Base-by-base conservation (phyloP, 164 flowering plant species). In the Berberis thunbergii region DNA sequence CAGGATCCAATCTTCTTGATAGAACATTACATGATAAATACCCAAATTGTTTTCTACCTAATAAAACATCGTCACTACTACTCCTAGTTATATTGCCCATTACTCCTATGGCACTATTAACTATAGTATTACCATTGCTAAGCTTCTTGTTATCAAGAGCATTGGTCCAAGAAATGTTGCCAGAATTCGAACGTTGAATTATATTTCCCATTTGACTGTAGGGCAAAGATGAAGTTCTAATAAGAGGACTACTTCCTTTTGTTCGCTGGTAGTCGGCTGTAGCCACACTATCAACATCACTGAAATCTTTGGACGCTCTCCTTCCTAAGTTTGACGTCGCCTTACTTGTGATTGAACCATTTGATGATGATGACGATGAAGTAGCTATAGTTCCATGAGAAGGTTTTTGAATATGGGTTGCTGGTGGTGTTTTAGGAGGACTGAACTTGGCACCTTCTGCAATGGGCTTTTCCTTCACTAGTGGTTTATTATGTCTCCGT, bases 211-310 rank as follows among this genome's bases (percentile, higher is more conserved):
- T 74, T 68, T 83, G 78, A 2, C 91, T 81, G 52, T 48, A 67
- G 40, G 91, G 75, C 90, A 87, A 89, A 0, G 97, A 89, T 0
- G 96, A 87, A 11, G 91, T 95, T 3, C 97, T 77, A 60, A 93
- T 91, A 9, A 93, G 74, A 1, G 48, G 64, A 12, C 67, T 59
- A 40, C 70, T 53, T 43, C 83, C 85, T 49, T 71, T 79, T 1
- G 76, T 2, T 45, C 66, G 74, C 52, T 83, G 91, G 56, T 85
- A 80, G 71, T 92, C 13, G 55, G 26, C 95, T 1, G 69, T 45
- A 43, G 89, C 79, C 76, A 85, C 75, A 71, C 72, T 82, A 10
- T 89, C 98, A 0, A 88, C 67, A 0, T 89, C 83, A 5, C 78
- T 58, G 0, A 77, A 62, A 45, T 72, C 84, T 55, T 77, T 82